Percentiles rank a stretch among this genome's conserved stretches.
These are phyloP conservation scores for Pseudocohnilembus persalinus DNA, from an alignment of 169 alveolate species.

Conservation along the genomic window DNA sequence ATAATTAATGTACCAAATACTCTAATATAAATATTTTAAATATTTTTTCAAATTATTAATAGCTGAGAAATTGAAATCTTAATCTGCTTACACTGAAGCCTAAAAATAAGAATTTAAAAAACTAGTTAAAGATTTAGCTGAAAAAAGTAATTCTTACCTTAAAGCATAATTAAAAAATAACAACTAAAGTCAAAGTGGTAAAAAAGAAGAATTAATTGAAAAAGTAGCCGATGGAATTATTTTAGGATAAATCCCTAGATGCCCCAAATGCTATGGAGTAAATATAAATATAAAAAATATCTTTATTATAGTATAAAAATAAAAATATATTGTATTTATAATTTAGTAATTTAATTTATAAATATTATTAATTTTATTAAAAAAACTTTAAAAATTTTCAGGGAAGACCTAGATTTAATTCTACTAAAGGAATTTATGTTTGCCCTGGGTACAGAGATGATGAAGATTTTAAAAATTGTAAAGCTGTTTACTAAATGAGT, in stretches of 20 bases:
- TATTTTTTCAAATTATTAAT: too few relatives aligned
- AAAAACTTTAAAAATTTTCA: too few relatives aligned
- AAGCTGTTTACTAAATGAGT: not conserved
- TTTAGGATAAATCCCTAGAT: slow-evolving; percentile 31
- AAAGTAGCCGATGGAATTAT: slow-evolving; percentile 31
- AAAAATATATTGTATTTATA: not conserved
- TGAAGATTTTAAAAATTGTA: slow-evolving; percentile 19
- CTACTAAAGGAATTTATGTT: slow-evolving; percentile 15
- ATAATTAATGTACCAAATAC: not conserved
- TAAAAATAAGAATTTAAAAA: too few relatives aligned
- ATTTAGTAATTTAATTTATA: too few relatives aligned
- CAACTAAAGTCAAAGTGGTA: slow-evolving; percentile 12
- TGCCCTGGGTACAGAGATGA: slow-evolving; percentile 40
- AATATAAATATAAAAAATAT: too few relatives aligned
- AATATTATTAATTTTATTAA: too few relatives aligned
- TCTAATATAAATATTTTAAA: too few relatives aligned
- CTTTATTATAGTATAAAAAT: too few relatives aligned
- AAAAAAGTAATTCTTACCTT: not conserved
- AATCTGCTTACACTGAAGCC: not conserved
- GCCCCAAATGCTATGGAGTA: slow-evolving; percentile 35
- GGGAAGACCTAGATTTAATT: slow-evolving; percentile 38
- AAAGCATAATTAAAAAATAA: slow-evolving; percentile 10
- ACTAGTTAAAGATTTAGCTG: not conserved
- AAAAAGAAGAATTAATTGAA: slow-evolving; percentile 23
- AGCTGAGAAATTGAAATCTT: not conserved